Base-by-base conservation (phyloP, 805 yeast species). In the Barnettozyma siamensis region DNA sequence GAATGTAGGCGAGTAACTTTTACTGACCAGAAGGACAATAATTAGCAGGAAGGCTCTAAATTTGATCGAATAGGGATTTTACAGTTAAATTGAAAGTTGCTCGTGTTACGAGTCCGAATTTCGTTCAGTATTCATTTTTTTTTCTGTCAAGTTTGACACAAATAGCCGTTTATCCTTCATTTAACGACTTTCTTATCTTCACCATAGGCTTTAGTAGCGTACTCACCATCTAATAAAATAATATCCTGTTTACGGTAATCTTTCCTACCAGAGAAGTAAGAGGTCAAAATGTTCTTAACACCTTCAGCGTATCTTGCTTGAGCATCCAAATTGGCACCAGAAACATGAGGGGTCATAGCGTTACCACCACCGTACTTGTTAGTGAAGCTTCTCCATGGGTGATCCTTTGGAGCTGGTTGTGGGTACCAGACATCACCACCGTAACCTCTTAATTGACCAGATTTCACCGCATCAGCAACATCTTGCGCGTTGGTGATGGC, bases 381-480 rank as follows among this genome's bases (percentile, higher is more conserved):
- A 37, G 66, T 58, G 78, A 83, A 74, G 10, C 68, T 41, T 70
- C 88, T 72, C 93, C 93, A 84, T 50, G 88, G 88, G 57, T 83
- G 88, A 60, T 72, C 72, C 41, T 67, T 65, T 48, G 88, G 88
- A 21, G 91, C 85, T 33, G 94, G 94, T 63, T 84, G 94, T n/a
- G 81, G 82, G 67, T 56, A 73, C 88, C 91, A 83, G 39, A 84
- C 93, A 62, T 84, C 93, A 52, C 91, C 93, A 54, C 89, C 93
- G 58, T 83, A 84, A 39, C 89, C 91, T 54, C 81, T 69, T 37
- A 84, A 59, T 52, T 80, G 80, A 37, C 93, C 93, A 30, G 76
- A 64, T 41, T 69, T 58, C 31, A 84, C 73, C 1, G 91, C 91
- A 12, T 70, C 88, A 0, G 87, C 88, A 48, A 84, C 83, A 51